These are phyloP conservation scores for Trichothecium sympodiale DNA, from an alignment of 2,329 filamentous ascomycete genomes.

Conservation along the genomic window DNA sequence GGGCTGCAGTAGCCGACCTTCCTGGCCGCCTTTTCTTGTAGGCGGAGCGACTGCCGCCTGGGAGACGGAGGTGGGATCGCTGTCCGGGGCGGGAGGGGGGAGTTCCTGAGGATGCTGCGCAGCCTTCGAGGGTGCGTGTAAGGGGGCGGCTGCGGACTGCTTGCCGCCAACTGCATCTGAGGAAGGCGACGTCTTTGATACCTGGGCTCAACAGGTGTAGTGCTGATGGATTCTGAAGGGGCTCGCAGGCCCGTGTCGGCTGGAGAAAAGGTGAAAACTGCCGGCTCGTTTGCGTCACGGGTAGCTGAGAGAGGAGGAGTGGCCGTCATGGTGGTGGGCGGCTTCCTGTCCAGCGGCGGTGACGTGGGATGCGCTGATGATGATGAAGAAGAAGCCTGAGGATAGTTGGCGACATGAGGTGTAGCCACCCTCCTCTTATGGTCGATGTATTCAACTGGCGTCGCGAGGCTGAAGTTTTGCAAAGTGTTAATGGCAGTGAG, in stretches of 20 bases:
- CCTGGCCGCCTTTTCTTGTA: conserved; percentile 42
- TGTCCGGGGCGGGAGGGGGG: conserved; percentile 44
- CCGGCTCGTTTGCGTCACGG: conserved; percentile 28
- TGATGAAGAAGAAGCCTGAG: conserved; percentile 38
- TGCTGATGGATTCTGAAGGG: not conserved
- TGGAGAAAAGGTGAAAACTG: conserved; percentile 35
- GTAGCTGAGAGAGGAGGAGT: conserved; percentile 46
- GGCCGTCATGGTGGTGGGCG: conserved; percentile 47
- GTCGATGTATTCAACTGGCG: conserved; percentile 19
- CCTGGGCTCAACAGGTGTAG: not conserved
- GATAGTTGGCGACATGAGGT: conserved; percentile 33
- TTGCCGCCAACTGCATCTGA: conserved; percentile 1
- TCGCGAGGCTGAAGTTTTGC: conserved; percentile 17
- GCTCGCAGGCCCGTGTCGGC: conserved; percentile 13
- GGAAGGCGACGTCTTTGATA: not conserved
- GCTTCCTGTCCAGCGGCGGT: conserved; percentile 34
- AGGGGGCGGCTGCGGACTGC: conserved; percentile 23
- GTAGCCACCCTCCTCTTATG: conserved; percentile 25
- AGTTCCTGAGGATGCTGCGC: conserved; percentile 56
- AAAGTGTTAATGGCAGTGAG: conserved; percentile 37
- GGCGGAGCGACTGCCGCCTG: conserved; percentile 39
- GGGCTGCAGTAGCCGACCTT: conserved; percentile 53
- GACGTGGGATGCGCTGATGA: conserved; percentile 37
- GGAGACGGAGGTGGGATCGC: conserved; percentile 41
- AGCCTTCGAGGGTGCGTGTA: conserved; percentile 48